Evolutionary conservation across 1,284 basidiomycete genomes (phyloP), one percentile per base, ranked within the genome.

Genomic region (Xanthoconium separans): DNA sequence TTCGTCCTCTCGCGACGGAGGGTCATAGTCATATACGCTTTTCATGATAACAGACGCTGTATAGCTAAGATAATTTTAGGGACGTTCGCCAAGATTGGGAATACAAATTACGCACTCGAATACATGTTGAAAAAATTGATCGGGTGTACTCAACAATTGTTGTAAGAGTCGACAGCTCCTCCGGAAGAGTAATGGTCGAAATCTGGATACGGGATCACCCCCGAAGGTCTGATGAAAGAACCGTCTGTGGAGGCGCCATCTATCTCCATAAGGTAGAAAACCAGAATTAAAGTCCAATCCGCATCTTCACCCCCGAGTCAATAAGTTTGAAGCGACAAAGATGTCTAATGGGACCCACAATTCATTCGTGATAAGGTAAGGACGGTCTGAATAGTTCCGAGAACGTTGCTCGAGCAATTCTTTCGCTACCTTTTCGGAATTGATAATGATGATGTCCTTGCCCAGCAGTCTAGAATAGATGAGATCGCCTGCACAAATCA

Each of bases 1-100:
- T 36, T 53, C 43, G 6, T 58, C 56, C 0, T 50, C 27, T 11
- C 9, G 22, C 15, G 55, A 42, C 10, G 2, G 24, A 6, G 55
- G 44, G 20, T 58, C 57, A 30, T 58, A 59, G 36, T 51, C 44
- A 16, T 51, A 59, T 6, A 45, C 47, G 10, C 47, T 36, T 3
- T 57, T 57, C 37, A 56, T 8, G 12, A 56, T 41, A 0, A 47
- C 12, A 3, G 53, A n/a, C 1, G 44, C 16, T 2, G 53, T 44
- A 29, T 55, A 55, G 3, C 54, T 55, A 29, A 30, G n/a, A 5
- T 15, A 4, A 7, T 16, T 36, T 36, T 36, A 16, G 16, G 15
- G 4, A 8, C 15, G 16, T 3, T 4, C 15, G 16, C 15, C n/a
- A 24, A 24, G 24, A 7, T 2, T n/a, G 7, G 1, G 15, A n/a